Percentiles rank a stretch among this genome's conserved stretches.
Evolutionary conservation across 2,329 filamentous ascomycete genomes (phyloP).

Genomic region (Colletotrichum eremochloae): DNA sequence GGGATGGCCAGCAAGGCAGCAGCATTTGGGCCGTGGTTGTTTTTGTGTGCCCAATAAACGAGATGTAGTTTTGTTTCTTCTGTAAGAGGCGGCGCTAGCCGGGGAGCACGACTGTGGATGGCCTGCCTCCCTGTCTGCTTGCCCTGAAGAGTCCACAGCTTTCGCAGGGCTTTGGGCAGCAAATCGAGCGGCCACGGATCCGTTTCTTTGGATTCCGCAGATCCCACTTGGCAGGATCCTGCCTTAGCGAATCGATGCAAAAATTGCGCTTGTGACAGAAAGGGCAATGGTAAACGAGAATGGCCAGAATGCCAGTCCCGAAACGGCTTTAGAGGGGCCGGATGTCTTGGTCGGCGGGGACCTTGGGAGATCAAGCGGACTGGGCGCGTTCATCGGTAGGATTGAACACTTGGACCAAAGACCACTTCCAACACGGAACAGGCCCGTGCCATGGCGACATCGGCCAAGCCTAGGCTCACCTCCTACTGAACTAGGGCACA

Average conservation of each 20-base stretch:
- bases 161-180: constrained; percentile 25
- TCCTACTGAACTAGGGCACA: not conserved
- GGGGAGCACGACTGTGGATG: not conserved
- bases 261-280: constrained; percentile 36
- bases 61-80: constrained; percentile 13
- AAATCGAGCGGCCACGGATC: constrained; percentile 30
- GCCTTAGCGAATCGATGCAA: constrained; percentile 11
- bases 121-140: not conserved
- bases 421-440: not conserved
- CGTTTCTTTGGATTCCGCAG: constrained; percentile 42
- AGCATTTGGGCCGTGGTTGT: constrained; percentile 22
- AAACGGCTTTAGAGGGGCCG: constrained; percentile 11
- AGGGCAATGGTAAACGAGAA: constrained; percentile 42
- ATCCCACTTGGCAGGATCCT: constrained; percentile 40
- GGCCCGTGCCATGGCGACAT: constrained; percentile 10
- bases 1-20: constrained; percentile 18
- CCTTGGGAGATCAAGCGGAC: constrained; percentile 24
- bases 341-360: constrained; percentile 30
- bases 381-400: constrained; percentile 18
- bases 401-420: not conserved
- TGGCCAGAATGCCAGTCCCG: constrained; percentile 8
- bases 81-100: constrained; percentile 16
- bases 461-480: constrained; percentile 20
- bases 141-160: constrained; percentile 4
- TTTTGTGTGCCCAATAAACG: constrained; percentile 36